Evolutionary conservation across 345 rosid genomes (phyloP).

Genomic region (Salix brachista): DNA sequence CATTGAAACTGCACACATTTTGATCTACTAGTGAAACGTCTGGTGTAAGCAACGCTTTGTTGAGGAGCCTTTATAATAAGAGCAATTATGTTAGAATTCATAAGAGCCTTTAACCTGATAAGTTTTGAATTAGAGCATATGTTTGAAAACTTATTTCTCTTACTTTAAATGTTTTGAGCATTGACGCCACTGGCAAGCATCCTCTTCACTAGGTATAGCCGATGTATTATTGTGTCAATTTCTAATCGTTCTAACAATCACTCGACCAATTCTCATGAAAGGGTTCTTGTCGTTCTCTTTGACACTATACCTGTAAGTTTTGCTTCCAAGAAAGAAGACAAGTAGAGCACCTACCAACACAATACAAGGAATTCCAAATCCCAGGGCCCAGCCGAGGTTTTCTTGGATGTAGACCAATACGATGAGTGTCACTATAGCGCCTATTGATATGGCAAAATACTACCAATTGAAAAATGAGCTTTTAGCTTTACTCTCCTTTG

Average conservation of each 20-base stretch:
- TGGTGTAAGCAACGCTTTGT: neutral
- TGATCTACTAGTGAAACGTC: neutral
- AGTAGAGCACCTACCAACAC: slow-evolving; percentile 5
- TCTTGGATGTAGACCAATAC: slow-evolving; percentile 19
- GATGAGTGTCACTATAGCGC: neutral
- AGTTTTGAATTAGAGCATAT: too few species aligned
- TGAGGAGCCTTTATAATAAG: neutral
- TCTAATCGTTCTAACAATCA: neutral
- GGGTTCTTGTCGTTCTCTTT: neutral
- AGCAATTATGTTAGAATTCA: neutral
- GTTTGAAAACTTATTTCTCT: neutral
- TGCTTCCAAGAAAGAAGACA: neutral
- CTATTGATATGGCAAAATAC: neutral
- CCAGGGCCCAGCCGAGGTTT: slow-evolving; percentile 20
- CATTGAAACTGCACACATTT: neutral
- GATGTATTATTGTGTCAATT: slow-evolving; percentile 9
- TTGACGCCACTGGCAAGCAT: neutral
- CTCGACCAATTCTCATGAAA: neutral
- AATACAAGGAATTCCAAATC: slow-evolving; percentile 24
- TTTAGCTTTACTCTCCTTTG: neutral
- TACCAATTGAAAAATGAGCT: slow-evolving; percentile 9
- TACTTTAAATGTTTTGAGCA: slow-evolving; percentile 17
- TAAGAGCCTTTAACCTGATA: neutral
- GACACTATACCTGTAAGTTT: neutral
- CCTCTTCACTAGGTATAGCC: neutral